Evolutionary conservation across 225 moss, liverwort and hornwort species (phyloP).

Genomic region (Pleurozium schreberi): DNA sequence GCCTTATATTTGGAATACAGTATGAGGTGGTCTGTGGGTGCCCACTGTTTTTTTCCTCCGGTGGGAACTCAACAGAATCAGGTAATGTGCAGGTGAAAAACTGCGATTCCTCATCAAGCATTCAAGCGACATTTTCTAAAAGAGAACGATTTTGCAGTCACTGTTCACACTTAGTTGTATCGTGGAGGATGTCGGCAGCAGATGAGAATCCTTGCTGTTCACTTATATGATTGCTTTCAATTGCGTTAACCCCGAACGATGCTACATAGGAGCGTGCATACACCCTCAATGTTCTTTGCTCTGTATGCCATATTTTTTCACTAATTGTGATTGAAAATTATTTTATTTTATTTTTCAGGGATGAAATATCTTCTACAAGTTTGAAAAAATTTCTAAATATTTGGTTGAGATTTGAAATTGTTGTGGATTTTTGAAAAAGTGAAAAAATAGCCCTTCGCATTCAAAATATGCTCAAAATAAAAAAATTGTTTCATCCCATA

Average conservation of each 20-base stretch:
- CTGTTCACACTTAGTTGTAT: not conserved
- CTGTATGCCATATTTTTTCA: not conserved
- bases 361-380: not conserved
- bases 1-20: conserved; percentile 1
- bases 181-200: not conserved
- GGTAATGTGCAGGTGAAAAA: not conserved
- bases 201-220: not conserved
- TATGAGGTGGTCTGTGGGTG: conserved; percentile 15
- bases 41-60: conserved; percentile 1
- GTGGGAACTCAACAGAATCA: conserved; percentile 22
- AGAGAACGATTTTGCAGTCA: not conserved
- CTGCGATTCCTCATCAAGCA: conserved; percentile 4
- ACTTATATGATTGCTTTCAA: not conserved
- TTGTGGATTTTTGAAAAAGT: not conserved
- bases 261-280: too few species aligned
- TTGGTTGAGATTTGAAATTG: not conserved
- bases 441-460: too few species aligned
- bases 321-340: not conserved
- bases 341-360: not conserved
- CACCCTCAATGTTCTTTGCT: not conserved
- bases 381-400: not conserved
- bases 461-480: not conserved
- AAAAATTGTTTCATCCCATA: too few species aligned
- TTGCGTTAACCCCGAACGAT: not conserved
- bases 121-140: not conserved